Evolutionary conservation across 108 stramenopile species (phyloP), one percentile per base, ranked within the genome.

Genomic region (Schizochytrium sp.): DNA sequence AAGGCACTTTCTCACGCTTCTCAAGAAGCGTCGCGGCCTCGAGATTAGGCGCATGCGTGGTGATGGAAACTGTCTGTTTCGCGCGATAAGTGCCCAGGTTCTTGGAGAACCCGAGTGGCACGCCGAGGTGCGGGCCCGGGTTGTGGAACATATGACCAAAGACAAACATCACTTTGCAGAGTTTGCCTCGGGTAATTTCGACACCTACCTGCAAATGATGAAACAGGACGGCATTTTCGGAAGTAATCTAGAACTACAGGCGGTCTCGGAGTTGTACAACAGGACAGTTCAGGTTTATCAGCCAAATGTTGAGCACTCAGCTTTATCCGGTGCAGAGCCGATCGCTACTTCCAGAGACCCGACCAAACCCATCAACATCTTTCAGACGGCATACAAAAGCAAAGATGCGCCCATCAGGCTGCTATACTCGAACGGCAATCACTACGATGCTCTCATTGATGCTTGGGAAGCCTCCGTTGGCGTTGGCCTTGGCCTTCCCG

Each of bases 31-130:
- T 6, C 48, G 51, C 19, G 76, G 76, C 25, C 76, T 83, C 23
- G 76, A 83, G 76, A 6, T 23, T 43, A 6, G 45, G 51, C 76
- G 10, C 19, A 53, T 83, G 76, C 19, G 10, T 12, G 76, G 76
- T 45, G 76, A 83, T 23, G 76, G 76, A 45, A 83, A 83, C 28
- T 83, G 76, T 34, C 76, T 83, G 19, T 83, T 83, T 83, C 6
- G 76, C 14, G 76, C 76, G 18, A 45, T 83, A 0, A 83, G 76
- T 23, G 51, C 48, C 3, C 76, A 83, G 51, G 28, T 83, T 23
- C 48, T 83, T 2, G 76, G 76, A 6, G 76, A 83, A 18, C 48
- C 76, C 12, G 76, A 83, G 5, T 83, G 76, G 76, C 76, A 83
- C 76, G 48, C 45, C 14, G 76, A 83, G 51, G 28, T 83, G 16